Conservation (phyloP, 2,329 filamentous ascomycete species). For the Capronia epimyces region DNA sequence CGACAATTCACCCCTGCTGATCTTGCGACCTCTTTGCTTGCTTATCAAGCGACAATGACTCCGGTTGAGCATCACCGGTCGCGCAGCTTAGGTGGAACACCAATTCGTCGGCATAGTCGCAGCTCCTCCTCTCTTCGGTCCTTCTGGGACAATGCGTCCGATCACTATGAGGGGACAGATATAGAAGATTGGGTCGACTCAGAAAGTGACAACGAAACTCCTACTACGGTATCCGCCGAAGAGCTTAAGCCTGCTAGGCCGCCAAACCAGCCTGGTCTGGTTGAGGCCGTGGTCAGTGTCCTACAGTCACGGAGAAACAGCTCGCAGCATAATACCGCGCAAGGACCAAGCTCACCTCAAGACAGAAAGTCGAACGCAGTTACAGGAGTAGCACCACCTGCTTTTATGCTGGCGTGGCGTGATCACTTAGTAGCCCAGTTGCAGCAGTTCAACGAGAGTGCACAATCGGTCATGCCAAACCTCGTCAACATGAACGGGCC, state of each 20-base stretch:
- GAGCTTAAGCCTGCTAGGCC: constrained; percentile 6
- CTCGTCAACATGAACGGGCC: constrained; percentile 48
- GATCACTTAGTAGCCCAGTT: constrained; percentile 69
- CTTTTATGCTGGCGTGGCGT: constrained; percentile 63
- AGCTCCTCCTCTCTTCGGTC: constrained; percentile 64
- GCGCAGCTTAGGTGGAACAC: constrained; percentile 57
- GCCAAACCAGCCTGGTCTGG: neutral
- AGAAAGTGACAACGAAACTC: constrained; percentile 33
- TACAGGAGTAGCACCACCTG: constrained; percentile 42
- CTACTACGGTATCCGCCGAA: constrained; percentile 8
- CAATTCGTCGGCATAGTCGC: constrained; percentile 52
- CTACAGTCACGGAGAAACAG: constrained; percentile 23
- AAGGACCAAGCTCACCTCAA: constrained; percentile 37
- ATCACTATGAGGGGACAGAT: constrained; percentile 35
- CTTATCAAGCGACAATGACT: constrained; percentile 58
- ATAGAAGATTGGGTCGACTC: constrained; percentile 43
- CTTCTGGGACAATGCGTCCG: constrained; percentile 56
- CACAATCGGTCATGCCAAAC: constrained; percentile 62
- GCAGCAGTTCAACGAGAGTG: constrained; percentile 68
- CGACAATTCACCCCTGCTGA: constrained; percentile 67
- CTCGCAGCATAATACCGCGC: constrained; percentile 9
- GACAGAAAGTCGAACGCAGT: neutral
- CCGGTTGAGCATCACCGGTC: constrained; percentile 60
- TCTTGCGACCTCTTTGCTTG: constrained; percentile 60
- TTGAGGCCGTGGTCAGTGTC: constrained; percentile 6